These are phyloP conservation scores for Capniomyces stellatus DNA, from an alignment of 371 early-diverging fungal species.

Conservation along the genomic window DNA sequence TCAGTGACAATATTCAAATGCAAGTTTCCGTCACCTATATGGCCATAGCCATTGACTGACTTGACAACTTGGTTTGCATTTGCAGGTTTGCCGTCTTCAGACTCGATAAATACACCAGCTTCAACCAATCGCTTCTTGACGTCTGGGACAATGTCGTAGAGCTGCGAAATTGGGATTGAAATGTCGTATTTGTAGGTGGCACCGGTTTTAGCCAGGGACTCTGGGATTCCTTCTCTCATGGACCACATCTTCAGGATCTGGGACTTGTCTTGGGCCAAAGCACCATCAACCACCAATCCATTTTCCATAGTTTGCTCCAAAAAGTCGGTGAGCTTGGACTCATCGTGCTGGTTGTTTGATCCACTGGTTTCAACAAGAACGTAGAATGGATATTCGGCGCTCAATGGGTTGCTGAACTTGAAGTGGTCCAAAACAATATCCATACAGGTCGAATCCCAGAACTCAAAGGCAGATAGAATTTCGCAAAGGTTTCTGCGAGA, in stretches of 20 bases:
- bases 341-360: conserved; percentile 80
- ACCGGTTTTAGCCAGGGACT: conserved; percentile 66
- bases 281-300: conserved; percentile 57
- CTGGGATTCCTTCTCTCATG: conserved; percentile 84
- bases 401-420: conserved; percentile 33
- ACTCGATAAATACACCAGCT: conserved; percentile 23
- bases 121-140: conserved; percentile 48
- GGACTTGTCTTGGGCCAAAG: conserved; percentile 75
- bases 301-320: conserved; percentile 47
- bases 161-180: conserved; percentile 61
- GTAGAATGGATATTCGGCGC: conserved; percentile 58
- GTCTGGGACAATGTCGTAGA: conserved; percentile 73
- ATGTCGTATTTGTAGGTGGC: conserved; percentile 85
- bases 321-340: conserved; percentile 44
- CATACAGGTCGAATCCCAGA: conserved; percentile 59
- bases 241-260: conserved; percentile 55
- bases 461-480: conserved; percentile 93
- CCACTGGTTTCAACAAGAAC: conserved; percentile 88
- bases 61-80: conserved; percentile 17
- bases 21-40: conserved; percentile 80
- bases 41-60: conserved; percentile 76
- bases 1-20: conserved; percentile 79
- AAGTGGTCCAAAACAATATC: conserved; percentile 14
- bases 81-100: background rate
- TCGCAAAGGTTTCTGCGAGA: conserved; percentile 71